A percentile compares a stretch with the other conserved stretches of the same genome.
Evolutionary conservation across 257 asterid species (phyloP).

Genomic region (Lithospermum erythrorhizon): DNA sequence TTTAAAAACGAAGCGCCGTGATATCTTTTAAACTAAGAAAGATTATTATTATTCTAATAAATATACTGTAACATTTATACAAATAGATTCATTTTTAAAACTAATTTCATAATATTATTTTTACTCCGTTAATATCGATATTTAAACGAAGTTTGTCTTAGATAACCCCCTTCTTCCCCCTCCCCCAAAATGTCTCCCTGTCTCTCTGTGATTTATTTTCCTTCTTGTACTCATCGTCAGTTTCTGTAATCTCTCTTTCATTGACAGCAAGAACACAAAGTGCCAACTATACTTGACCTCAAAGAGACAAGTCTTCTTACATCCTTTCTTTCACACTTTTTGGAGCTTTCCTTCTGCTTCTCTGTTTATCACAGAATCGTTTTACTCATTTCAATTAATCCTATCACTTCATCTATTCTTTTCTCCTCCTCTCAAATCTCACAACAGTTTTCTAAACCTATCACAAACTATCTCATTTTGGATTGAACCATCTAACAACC

Average conservation of each 20-base stretch:
- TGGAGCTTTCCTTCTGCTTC: background rate
- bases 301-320: no score
- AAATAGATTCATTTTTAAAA: no score
- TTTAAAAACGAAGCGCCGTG: no score
- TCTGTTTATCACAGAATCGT: background rate
- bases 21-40: no score
- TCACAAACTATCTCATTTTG: background rate
- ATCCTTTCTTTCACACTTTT: background rate
- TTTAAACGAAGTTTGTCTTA: no score
- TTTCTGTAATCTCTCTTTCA: background rate
- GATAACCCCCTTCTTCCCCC: no score
- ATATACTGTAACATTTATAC: no score
- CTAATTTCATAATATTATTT: no score
- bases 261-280: conserved; percentile 8
- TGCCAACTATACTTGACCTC: background rate
- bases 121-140: no score
- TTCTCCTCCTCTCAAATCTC: background rate
- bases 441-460: background rate
- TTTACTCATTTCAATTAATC: background rate
- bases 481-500: no score
- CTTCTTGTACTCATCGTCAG: background rate
- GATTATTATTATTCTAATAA: no score
- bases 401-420: background rate
- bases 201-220: background rate
- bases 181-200: background rate